Evolutionary conservation across 257 asterid species (phyloP).

Genomic region (Solanum medicagineum): DNA sequence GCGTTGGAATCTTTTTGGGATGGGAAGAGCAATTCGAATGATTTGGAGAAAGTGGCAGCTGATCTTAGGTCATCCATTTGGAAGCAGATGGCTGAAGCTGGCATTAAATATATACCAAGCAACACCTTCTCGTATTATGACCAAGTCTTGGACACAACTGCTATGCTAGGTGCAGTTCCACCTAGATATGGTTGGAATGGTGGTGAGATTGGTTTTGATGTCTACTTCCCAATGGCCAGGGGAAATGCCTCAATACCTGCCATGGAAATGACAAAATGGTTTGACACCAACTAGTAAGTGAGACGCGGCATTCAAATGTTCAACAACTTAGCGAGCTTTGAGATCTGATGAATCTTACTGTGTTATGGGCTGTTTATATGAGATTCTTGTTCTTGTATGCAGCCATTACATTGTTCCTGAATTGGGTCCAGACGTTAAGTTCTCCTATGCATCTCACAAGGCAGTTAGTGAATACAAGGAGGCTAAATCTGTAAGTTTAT

Average conservation of each 20-base stretch:
- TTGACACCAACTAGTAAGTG: slow-evolving; percentile 41
- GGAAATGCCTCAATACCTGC: slow-evolving; percentile 43
- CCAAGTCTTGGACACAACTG: slow-evolving; percentile 44
- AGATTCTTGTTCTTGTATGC: neutral
- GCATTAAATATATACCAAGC: slow-evolving; percentile 47
- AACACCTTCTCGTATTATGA: slow-evolving; percentile 44
- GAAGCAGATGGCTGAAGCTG: slow-evolving; percentile 50
- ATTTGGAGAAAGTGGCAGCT: slow-evolving; percentile 36
- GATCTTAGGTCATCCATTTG: slow-evolving; percentile 45
- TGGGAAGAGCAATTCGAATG: slow-evolving; percentile 40
- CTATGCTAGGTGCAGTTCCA: slow-evolving; percentile 46
- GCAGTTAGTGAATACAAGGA: slow-evolving; percentile 22
- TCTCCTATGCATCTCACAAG: slow-evolving; percentile 23
- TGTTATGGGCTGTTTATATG: neutral
- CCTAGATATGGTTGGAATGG: slow-evolving; percentile 40
- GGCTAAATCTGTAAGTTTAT: slow-evolving; percentile 16
- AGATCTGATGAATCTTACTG: neutral
- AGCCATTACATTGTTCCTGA: slow-evolving; percentile 34
- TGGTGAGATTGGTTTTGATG: slow-evolving; percentile 34
- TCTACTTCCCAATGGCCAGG: slow-evolving; percentile 52
- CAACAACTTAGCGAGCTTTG: neutral
- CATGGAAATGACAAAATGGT: slow-evolving; percentile 50
- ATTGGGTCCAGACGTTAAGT: slow-evolving; percentile 19
- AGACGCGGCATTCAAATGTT: neutral
- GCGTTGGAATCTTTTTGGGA: slow-evolving; percentile 34